A percentile compares a stretch with the other conserved stretches of the same genome.
These are phyloP conservation scores for Apiotrichum gamsii DNA, from an alignment of 1,284 basidiomycete genomes.

Conservation along the genomic window DNA sequence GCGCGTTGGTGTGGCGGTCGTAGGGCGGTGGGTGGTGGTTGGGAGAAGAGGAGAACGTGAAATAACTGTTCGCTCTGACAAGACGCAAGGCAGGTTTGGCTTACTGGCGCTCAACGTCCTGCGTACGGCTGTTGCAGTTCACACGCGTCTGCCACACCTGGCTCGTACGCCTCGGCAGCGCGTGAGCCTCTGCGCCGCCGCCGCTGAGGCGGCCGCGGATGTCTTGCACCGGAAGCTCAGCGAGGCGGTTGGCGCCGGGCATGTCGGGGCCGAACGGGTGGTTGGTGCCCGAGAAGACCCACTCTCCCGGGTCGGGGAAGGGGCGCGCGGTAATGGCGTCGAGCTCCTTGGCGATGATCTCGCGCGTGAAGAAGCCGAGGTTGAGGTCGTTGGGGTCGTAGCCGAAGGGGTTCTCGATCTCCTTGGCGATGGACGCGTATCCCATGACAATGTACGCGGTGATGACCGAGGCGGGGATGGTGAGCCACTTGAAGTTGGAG, in stretches of 20 bases:
- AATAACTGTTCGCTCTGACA: no score
- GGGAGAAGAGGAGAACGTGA: no score
- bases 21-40: no score
- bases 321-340: slow-evolving; percentile 39
- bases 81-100: no score
- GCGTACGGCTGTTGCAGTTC: no score
- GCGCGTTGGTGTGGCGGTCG: no score
- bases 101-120: no score
- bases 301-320: slow-evolving; percentile 28
- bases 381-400: slow-evolving; percentile 43
- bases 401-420: slow-evolving; percentile 46
- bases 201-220: slow-evolving; percentile 9
- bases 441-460: slow-evolving; percentile 46
- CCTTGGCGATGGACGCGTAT: slow-evolving; percentile 37
- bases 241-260: slow-evolving; percentile 9
- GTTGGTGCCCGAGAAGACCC: slow-evolving; percentile 32
- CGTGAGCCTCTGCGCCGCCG: no score
- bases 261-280: slow-evolving; percentile 13
- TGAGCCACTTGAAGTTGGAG: slow-evolving; percentile 56
- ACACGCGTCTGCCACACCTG: no score
- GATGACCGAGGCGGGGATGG: slow-evolving; percentile 54
- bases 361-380: slow-evolving; percentile 40
- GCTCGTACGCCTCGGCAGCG: no score
- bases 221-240: neutral
- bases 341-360: slow-evolving; percentile 45